phyloP scores from a whole-genome alignment of 2,329 filamentous ascomycete species.

The Gremmenia infestans region DNA sequence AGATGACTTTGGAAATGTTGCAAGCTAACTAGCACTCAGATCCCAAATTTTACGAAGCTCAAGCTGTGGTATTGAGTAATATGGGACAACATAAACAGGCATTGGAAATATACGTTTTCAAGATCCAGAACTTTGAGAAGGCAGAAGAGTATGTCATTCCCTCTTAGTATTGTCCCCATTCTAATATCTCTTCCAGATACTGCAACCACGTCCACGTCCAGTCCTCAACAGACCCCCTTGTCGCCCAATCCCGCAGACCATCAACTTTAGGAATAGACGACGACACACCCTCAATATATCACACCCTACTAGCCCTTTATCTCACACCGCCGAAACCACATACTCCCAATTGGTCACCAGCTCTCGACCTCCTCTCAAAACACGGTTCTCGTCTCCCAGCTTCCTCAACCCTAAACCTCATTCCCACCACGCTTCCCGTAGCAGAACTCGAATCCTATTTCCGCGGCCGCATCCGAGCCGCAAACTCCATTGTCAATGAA shows the following conservation, averaged over 20 bases:
- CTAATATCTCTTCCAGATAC: slow-evolving; percentile 50
- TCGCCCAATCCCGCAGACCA: slow-evolving; percentile 33
- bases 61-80: slow-evolving; percentile 86
- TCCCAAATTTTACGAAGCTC: slow-evolving; percentile 78
- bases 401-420: slow-evolving; percentile 76
- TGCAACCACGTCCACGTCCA: slow-evolving; percentile 81
- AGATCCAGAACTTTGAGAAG: slow-evolving; percentile 78
- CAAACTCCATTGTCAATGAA: slow-evolving; percentile 77
- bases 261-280: slow-evolving; percentile 44
- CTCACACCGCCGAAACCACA: slow-evolving; percentile 73
- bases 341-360: slow-evolving; percentile 68
- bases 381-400: slow-evolving; percentile 91
- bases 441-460: slow-evolving; percentile 85
- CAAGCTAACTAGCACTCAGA: slow-evolving; percentile 45
- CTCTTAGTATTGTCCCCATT: neutral
- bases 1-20: neutral
- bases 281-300: slow-evolving; percentile 74
- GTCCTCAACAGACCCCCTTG: slow-evolving; percentile 37
- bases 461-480: slow-evolving; percentile 79
- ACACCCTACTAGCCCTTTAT: slow-evolving; percentile 85
- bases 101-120: slow-evolving; percentile 96
- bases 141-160: slow-evolving; percentile 73
- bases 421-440: slow-evolving; percentile 75
- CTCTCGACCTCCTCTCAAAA: slow-evolving; percentile 80
- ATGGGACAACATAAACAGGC: slow-evolving; percentile 96